Base-by-base conservation (phyloP, 768 basidiomycete genomes). In the Flagelloscypha sp. region DNA sequence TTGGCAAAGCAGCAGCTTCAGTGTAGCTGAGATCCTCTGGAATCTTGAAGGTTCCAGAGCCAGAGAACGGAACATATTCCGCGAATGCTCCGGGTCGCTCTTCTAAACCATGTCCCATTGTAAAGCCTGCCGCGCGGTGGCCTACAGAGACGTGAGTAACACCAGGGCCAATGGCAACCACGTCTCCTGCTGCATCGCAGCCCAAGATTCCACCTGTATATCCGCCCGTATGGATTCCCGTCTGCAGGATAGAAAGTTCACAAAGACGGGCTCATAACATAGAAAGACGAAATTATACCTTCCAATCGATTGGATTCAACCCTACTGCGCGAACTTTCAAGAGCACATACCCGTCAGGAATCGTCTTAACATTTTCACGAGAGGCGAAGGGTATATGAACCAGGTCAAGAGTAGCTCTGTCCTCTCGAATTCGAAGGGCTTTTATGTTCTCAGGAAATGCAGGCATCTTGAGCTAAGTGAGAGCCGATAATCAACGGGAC, bases 161-260 rank as follows among this genome's bases (percentile, higher is more conserved):
- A 4, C 28, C 27, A 30, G 13, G 28, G 3, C 44, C 41, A 3
- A 42, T 13, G 7, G 40, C 35, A 2, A 43, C 30, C 10, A 46
- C 36, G 17, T 45, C 44, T 6, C 41, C 44, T 11, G 44, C 44
- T 38, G 27, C 5, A 8, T 37, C 35, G 18, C 35, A 37, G 16
- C 35, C 35, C 7, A 25, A 27, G 22, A 37, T 29, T 10, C 7
- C 7, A 7, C 35, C 35, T 9, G 35, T 24, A 7, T 21, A 13
- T 11, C 23, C 25, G 25, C 5, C 27, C 4, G 4, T 4, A 32
- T 27, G n/a, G n/a, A n/a, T n/a, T n/a, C n/a, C n/a, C n/a, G n/a
- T n/a, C n/a, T n/a, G n/a, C n/a, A n/a, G n/a, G n/a, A n/a, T n/a
- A n/a, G n/a, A n/a, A n/a, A n/a, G n/a, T n/a, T n/a, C n/a, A n/a